phyloP scores from a whole-genome alignment of 371 early-diverging fungal genomes.

The Cokeromyces recurvatus region DNA sequence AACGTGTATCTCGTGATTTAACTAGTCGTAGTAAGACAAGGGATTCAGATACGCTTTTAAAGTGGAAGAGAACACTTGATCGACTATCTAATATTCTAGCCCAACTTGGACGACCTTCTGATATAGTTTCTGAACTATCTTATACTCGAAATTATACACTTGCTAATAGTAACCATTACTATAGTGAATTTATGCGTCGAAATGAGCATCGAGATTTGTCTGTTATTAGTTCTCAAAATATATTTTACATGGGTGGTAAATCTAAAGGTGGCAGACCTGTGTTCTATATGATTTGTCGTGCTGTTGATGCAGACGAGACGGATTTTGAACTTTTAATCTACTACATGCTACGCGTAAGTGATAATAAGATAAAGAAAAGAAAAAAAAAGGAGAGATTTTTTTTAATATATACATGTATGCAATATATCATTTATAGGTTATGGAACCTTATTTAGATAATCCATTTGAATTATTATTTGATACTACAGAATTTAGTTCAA shows the following conservation, averaged over 20 bases:
- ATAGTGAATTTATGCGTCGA: slow-evolving; percentile 75
- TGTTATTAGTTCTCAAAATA: slow-evolving; percentile 53
- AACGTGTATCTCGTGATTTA: slow-evolving; percentile 63
- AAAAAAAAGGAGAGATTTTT: slow-evolving; percentile 3
- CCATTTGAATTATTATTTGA: slow-evolving; percentile 83
- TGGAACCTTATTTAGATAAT: slow-evolving; percentile 55
- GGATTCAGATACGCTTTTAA: slow-evolving; percentile 10
- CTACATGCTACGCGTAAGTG: slow-evolving; percentile 63
- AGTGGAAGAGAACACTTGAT: slow-evolving; percentile 58
- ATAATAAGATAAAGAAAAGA: no score
- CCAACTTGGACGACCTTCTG: slow-evolving; percentile 75
- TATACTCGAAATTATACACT: slow-evolving; percentile 36
- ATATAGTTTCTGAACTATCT: slow-evolving; percentile 30
- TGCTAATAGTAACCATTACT: slow-evolving; percentile 49
- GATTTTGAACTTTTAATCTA: slow-evolving; percentile 82
- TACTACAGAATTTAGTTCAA: slow-evolving; percentile 66
- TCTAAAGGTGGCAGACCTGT: slow-evolving; percentile 78
- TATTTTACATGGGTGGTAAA: slow-evolving; percentile 74
- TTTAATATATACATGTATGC: background rate
- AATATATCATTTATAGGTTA: slow-evolving; percentile 25
- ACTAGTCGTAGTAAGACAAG: slow-evolving; percentile 42
- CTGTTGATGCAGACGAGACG: slow-evolving; percentile 61
- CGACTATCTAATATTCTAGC: slow-evolving; percentile 77
- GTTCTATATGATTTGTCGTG: slow-evolving; percentile 75
- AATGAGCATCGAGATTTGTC: slow-evolving; percentile 62